Base-by-base conservation (phyloP, 331 rosid genomes). In the Acacia concinna region DNA sequence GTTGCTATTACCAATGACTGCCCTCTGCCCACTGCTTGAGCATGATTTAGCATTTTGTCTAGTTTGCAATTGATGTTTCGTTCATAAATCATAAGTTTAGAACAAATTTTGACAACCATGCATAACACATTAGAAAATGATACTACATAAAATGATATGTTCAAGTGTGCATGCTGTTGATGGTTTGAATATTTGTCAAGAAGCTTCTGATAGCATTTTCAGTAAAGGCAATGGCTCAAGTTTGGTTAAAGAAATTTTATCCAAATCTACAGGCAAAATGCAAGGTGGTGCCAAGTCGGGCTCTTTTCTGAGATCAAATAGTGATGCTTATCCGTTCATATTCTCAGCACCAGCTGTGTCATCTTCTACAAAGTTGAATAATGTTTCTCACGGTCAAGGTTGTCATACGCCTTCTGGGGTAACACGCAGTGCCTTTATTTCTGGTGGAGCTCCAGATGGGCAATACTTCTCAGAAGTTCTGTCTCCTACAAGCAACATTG, bases 111-210 rank as follows among this genome's bases (percentile, higher is more conserved):
- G 27, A 56, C 51, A 21, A 43, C 23, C 70, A 44, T 25, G 52
- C 75, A 66, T 34, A 41, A 32, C 35, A 46, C 27, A 15, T 69
- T 49, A 56, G 56, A 60, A 57, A 52, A 56, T 30, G 41, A 65
- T 69, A 71, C 28, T 31, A 20, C 62, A 37, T 82, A 66, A 78
- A 79, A 79, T 80, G 57, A 51, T 68, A 27, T 79, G 79, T 62
- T 20, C 84, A 79, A 86, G 74, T 79, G 57, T 79, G 52, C 62
- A 64, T n/a, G 80, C 66, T 41, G 78, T 68, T 51, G 73, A 77
- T 35, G 85, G 65, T 31, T 68, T 80, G 76, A 80, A 25, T 62
- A 67, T 79, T 14, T 51, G 31, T 63, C 54, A 57, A 67, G 69
- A 46, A 60, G 81, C 32, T 21, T 41, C 76, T 43, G 81, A 74